Percentiles rank a stretch among this genome's conserved stretches.
phyloP scores from a whole-genome alignment of 805 yeast species.

The Kockiozyma suomiensis region DNA sequence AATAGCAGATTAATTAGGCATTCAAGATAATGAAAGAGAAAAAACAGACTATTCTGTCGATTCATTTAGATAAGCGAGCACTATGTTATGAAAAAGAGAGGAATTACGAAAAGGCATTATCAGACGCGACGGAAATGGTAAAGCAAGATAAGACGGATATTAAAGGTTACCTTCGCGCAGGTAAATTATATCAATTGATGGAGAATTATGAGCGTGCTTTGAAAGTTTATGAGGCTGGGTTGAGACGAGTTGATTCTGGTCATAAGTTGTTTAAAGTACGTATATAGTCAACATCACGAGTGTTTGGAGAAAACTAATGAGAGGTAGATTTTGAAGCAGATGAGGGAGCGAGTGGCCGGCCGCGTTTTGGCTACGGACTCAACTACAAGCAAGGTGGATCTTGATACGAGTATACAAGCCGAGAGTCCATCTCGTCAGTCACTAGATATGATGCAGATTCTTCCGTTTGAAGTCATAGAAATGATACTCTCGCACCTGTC shows the following conservation, averaged over 20 bases:
- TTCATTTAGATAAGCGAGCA: conserved; percentile 18
- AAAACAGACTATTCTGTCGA: not conserved
- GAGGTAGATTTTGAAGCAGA: too few relatives aligned
- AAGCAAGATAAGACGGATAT: not conserved
- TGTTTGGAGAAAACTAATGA: too few relatives aligned
- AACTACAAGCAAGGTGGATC: not conserved
- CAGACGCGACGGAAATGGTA: conserved; percentile 12
- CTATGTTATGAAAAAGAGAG: conserved; percentile 14
- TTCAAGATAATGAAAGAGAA: not conserved
- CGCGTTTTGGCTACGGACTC: too few relatives aligned
- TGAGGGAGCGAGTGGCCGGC: too few relatives aligned
- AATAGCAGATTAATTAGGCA: not conserved
- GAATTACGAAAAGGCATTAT: conserved; percentile 7
- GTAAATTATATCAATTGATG: conserved; percentile 9
- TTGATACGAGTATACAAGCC: not conserved
- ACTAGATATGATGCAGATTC: not conserved
- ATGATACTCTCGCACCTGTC: conserved; percentile 3
- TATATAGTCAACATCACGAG: not conserved
- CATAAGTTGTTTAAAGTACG: not conserved
- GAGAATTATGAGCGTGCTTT: conserved; percentile 5
- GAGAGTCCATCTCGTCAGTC: not conserved
- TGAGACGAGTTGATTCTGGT: not conserved
- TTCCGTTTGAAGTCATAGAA: conserved; percentile 21
- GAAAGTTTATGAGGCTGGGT: conserved; percentile 5
- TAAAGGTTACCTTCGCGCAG: conserved; percentile 25